Conservation (phyloP, 2,329 filamentous ascomycete genomes). For the Neofusicoccum umdonicola region DNA sequence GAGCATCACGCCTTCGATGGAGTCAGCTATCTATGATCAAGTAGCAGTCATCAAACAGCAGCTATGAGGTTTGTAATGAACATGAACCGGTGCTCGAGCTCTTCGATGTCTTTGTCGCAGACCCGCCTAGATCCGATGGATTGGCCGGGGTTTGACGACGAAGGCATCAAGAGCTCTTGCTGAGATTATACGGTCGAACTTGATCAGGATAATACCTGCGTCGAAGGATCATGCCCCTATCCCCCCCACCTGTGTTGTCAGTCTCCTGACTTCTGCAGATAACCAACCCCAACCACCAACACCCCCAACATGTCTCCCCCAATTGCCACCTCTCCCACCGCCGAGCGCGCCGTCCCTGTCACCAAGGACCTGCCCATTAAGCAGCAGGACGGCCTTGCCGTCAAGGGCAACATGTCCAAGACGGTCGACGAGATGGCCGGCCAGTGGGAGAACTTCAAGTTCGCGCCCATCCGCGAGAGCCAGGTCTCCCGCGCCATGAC, state of each 20-base stretch:
- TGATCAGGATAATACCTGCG: constrained; percentile 99
- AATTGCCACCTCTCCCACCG: constrained; percentile 59
- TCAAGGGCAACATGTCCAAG: constrained; percentile 48
- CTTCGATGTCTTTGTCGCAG: constrained; percentile 19
- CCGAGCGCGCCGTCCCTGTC: constrained; percentile 36
- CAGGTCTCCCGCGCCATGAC: constrained; percentile 94
- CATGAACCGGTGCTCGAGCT: constrained; percentile 42
- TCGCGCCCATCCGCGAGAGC: constrained; percentile 84
- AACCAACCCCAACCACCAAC: constrained; percentile 31
- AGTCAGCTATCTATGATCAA: constrained; percentile 15
- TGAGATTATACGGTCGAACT: constrained; percentile 96
- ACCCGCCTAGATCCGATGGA: constrained; percentile 11
- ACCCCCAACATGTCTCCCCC: constrained; percentile 70
- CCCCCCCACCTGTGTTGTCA: constrained; percentile 42
- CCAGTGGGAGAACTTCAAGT: constrained; percentile 79
- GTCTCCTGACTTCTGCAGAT: constrained; percentile 30
- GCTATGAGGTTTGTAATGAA: constrained; percentile 19
- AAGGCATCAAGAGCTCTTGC: constrained; percentile 26
- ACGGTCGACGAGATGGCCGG: constrained; percentile 65
- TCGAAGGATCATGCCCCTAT: constrained; percentile 87
- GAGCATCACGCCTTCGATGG: constrained; percentile 17
- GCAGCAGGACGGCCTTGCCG: constrained; percentile 37
- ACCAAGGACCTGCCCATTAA: constrained; percentile 36
- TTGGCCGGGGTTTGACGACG: neutral
- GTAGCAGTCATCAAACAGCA: constrained; percentile 9